Conservation (phyloP, 208 protist species). For the Leishmania mexicana region DNA sequence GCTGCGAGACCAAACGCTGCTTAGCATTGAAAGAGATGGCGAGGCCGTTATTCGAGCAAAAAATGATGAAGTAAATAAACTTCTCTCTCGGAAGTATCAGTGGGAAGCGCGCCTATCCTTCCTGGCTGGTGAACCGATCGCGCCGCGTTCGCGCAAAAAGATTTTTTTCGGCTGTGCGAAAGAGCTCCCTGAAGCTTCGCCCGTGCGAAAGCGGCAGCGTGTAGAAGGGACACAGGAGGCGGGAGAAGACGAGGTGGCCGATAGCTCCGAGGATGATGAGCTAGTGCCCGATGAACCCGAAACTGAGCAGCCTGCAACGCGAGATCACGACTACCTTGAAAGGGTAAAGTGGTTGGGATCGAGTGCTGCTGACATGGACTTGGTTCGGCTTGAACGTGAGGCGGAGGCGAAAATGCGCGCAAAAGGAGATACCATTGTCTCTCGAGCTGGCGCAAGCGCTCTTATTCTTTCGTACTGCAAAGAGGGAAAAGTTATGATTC, state of each 20-base stretch:
- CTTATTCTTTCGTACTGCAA: constrained; percentile 33
- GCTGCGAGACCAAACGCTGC: constrained; percentile 47
- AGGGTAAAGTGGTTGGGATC: constrained; percentile 31
- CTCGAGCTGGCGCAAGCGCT: not conserved
- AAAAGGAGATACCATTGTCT: not conserved
- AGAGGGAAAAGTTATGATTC: constrained; percentile 39
- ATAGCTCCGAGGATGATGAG: constrained; percentile 10
- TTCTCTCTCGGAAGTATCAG: constrained; percentile 55
- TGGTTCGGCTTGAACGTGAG: constrained; percentile 36
- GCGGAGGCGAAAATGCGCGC: constrained; percentile 21
- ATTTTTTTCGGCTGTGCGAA: constrained; percentile 82
- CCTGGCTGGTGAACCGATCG: constrained; percentile 20
- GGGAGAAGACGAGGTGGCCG: not conserved
- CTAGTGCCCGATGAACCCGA: not conserved
- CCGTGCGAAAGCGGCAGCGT: constrained; percentile 21
- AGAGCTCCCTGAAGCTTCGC: constrained; percentile 57
- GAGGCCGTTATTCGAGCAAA: constrained; percentile 67
- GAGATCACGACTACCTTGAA: constrained; percentile 21
- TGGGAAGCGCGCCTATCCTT: constrained; percentile 63
- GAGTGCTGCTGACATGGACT: constrained; percentile 22
- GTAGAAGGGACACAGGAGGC: not conserved
- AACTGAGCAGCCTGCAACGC: not conserved
- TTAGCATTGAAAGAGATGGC: constrained; percentile 79
- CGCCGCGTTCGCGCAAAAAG: constrained; percentile 31
- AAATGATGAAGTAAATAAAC: constrained; percentile 83